Conservation (phyloP, 2,329 filamentous ascomycete species). For the Arthrobotrys entomopaga region DNA sequence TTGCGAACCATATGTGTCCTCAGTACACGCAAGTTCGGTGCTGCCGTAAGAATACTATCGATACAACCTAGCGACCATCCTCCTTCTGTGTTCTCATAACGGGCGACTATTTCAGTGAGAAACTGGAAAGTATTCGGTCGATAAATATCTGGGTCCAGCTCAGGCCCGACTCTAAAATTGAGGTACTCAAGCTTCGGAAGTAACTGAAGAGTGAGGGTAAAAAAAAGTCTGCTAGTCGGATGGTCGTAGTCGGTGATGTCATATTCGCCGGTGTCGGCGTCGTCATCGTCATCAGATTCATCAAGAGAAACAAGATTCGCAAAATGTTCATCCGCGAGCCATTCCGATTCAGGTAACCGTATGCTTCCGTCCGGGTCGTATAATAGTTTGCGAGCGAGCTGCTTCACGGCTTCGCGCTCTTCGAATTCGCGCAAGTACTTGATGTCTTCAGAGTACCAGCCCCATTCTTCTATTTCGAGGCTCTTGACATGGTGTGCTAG, state of each 20-base stretch:
- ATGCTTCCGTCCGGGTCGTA: too few relatives aligned
- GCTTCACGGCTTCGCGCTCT: background rate
- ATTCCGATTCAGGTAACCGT: too few relatives aligned
- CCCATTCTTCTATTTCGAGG: background rate
- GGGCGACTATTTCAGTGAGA: background rate
- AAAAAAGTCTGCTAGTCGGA: background rate
- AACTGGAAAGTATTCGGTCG: background rate
- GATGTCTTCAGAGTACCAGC: background rate
- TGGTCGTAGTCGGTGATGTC: too few relatives aligned
- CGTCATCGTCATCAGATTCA: too few relatives aligned
- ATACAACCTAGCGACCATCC: background rate
- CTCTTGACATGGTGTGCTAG: background rate
- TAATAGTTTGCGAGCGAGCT: background rate
- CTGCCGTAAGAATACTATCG: background rate
- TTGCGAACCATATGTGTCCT: background rate
- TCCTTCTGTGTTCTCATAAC: background rate
- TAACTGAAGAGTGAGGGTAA: background rate
- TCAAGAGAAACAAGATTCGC: too few relatives aligned
- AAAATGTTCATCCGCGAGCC: too few relatives aligned
- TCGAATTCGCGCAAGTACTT: background rate
- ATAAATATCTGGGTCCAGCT: background rate
- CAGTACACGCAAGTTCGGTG: background rate
- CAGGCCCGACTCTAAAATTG: background rate
- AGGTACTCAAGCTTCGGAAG: background rate
- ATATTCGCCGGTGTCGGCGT: too few relatives aligned